phyloP scores from a whole-genome alignment of 208 protist genomes.

The Leishmania tropica region DNA sequence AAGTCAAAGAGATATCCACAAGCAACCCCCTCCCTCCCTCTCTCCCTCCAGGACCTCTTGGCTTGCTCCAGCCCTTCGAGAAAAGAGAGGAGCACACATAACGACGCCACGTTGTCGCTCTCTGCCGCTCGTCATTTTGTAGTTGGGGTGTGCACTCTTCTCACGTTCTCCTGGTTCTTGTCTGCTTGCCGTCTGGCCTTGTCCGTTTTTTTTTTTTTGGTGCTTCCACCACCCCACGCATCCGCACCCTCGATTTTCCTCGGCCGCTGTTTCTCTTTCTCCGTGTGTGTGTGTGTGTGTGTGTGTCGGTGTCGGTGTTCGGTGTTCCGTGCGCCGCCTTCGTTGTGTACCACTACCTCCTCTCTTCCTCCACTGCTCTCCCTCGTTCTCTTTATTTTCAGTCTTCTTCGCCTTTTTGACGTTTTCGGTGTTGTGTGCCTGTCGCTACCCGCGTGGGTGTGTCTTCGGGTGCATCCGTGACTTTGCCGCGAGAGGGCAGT shows the following conservation, averaged over 20 bases:
- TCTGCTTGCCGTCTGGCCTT: not conserved
- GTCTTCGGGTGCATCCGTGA: not conserved
- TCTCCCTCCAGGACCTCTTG: not conserved
- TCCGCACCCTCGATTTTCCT: not conserved
- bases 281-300: no score
- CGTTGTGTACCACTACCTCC: conserved; percentile 3
- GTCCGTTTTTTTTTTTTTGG: not conserved
- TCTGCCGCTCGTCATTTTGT: not conserved
- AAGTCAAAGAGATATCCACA: not conserved
- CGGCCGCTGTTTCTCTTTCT: not conserved
- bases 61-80: not conserved
- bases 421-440: conserved; percentile 9
- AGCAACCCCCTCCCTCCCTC: not conserved
- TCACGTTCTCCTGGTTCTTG: no score
- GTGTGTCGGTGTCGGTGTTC: not conserved
- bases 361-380: conserved; percentile 1
- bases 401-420: not conserved
- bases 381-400: not conserved
- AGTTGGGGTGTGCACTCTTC: not conserved
- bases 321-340: not conserved
- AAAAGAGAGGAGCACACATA: not conserved
- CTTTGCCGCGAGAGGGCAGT: not conserved
- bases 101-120: not conserved
- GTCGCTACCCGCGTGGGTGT: not conserved
- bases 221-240: not conserved